A percentile compares a stretch with the other conserved stretches of the same genome.
Evolutionary conservation across 1,284 basidiomycete species (phyloP).

Genomic region (Mycena sp.): DNA sequence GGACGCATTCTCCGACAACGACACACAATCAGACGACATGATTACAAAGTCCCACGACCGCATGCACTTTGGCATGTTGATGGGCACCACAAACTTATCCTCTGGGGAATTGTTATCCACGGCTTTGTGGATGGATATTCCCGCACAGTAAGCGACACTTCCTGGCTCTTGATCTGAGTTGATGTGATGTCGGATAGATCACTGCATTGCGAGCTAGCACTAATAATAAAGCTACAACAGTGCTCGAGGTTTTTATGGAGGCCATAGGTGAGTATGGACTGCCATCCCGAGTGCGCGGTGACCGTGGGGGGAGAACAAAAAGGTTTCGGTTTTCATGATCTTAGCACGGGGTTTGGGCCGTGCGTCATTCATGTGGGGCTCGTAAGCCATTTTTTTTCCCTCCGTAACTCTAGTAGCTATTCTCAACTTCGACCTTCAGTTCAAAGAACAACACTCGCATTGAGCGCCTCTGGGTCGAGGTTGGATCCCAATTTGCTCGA

Average conservation of each 20-base stretch:
- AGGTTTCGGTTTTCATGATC: conserved; percentile 3
- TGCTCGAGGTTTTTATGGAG: not conserved
- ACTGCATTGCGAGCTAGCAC: conserved; percentile 2
- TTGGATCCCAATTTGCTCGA: conserved; percentile 12
- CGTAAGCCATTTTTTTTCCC: not conserved
- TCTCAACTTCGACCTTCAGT: not conserved
- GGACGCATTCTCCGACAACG: conserved; percentile 16
- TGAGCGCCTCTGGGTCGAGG: conserved; percentile 26
- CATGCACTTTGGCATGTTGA: conserved; percentile 59
- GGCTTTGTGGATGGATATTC: conserved; percentile 51
- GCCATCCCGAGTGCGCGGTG: not conserved
- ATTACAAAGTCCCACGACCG: conserved; percentile 46
- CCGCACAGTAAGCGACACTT: conserved; percentile 1
- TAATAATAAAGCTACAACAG: not conserved
- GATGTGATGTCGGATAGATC: not conserved
- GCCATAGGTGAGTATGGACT: not conserved
- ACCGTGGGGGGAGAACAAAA: conserved; percentile 3
- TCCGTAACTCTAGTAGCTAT: not conserved
- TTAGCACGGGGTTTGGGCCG: not conserved
- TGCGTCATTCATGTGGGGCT: conserved; percentile 11
- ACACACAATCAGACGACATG: conserved; percentile 30
- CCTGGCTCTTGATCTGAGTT: not conserved
- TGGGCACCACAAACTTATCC: conserved; percentile 60
- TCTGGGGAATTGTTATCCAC: conserved; percentile 61
- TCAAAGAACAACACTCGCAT: conserved; percentile 24